Evolutionary conservation across 2,329 filamentous ascomycete genomes (phyloP), one percentile per base, ranked within the genome.

Genomic region (Dactylellina sp.): DNA sequence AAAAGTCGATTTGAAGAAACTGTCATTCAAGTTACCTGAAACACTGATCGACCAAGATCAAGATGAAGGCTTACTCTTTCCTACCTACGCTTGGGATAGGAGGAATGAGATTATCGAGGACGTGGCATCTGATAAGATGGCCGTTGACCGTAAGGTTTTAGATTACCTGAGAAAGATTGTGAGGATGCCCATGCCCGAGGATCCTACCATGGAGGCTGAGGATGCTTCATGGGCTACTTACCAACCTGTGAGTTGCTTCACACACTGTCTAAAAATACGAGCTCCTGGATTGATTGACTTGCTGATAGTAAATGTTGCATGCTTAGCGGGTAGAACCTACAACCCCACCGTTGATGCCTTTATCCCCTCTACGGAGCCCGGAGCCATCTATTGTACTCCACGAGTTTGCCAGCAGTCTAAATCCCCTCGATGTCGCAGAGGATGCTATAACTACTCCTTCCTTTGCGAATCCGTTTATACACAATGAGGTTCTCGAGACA

Each of bases 101-200:
- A 39, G 40, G 24, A 74, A 74, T 28, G 70, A 74, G n/a, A 66
- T 74, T 14, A 12, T 16, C 1, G 47, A 49, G 18, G 70, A 74
- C 39, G 22, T 62, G 7, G 56, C 55, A 3, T 61, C 25, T 2
- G 70, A 74, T 18, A 74, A 53, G 20, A 74, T 74, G 70, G 42
- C 50, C 1, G 39, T 74, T 61, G 70, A 61, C 25, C 24, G 70
- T 5, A 46, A 16, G 7, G 61, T 66, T 32, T 32, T 74, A 16
- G 61, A 56, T 40, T 74, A 66, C 24, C 25, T 74, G 35, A 66
- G 56, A 28, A 44, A 40, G 9, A 57, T 28, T 12, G 70, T 74
- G 35, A 74, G 50, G 47, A 16, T 44, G 1, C 47, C 61, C 0
- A 35, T 20, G 9, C 32, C 46, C 28, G 39, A 39, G 11, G 16